A percentile compares a stretch with the other conserved stretches of the same genome.
Evolutionary conservation across 495 filamentous ascomycete species (phyloP).

Genomic region (Aspergillus heteromorphus): DNA sequence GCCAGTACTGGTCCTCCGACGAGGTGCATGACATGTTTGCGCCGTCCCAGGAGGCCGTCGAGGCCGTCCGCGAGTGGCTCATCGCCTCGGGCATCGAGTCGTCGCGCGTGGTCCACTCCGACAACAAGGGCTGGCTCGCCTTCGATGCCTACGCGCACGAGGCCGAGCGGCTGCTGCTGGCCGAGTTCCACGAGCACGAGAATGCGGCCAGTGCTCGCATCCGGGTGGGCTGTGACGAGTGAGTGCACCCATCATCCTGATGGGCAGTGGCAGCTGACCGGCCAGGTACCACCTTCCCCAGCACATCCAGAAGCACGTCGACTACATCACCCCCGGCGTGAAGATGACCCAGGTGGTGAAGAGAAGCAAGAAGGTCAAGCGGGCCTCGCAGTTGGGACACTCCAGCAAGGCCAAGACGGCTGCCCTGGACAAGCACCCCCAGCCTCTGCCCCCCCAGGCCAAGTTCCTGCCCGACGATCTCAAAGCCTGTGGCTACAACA

Average conservation of each 20-base stretch:
- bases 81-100: slow-evolving; percentile 42
- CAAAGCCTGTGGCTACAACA: slow-evolving; percentile 18
- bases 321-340: slow-evolving; percentile 55
- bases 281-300: slow-evolving; percentile 49
- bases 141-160: slow-evolving; percentile 54
- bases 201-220: slow-evolving; percentile 38
- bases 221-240: slow-evolving; percentile 46
- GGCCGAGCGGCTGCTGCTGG: slow-evolving; percentile 51
- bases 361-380: slow-evolving; percentile 22
- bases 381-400: slow-evolving; percentile 10
- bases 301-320: slow-evolving; percentile 45
- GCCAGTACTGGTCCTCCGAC: slow-evolving; percentile 50
- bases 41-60: slow-evolving; percentile 41
- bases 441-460: slow-evolving; percentile 13
- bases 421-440: slow-evolving; percentile 20
- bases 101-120: slow-evolving; percentile 42
- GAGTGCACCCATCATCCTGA: neutral
- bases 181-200: slow-evolving; percentile 54
- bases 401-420: slow-evolving; percentile 28
- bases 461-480: slow-evolving; percentile 6
- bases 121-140: slow-evolving; percentile 50
- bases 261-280: slow-evolving; percentile 3
- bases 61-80: slow-evolving; percentile 41
- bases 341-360: slow-evolving; percentile 36
- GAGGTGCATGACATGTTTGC: slow-evolving; percentile 48